Percentiles rank a stretch among this genome's conserved stretches.
Conservation (phyloP, 1,284 basidiomycete species). For the Athelia psychrophila region DNA sequence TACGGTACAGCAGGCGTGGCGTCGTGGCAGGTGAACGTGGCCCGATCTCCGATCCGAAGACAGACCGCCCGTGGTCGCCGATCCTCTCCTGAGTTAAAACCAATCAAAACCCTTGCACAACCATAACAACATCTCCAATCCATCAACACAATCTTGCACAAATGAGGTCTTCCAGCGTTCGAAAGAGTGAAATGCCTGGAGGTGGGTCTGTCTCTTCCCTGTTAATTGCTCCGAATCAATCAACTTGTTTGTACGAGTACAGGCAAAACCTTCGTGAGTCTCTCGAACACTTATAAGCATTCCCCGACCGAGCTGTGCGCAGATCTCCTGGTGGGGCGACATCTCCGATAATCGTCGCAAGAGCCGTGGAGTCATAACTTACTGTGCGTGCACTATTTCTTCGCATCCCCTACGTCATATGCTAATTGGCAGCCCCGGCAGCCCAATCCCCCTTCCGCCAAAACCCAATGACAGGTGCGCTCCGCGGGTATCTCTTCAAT, state of each 20-base stretch:
- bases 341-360: constrained; percentile 68
- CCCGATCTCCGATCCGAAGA: too few relatives aligned
- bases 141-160: neutral
- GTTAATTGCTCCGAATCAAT: constrained; percentile 1
- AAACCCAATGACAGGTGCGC: constrained; percentile 67
- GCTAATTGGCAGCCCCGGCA: constrained; percentile 26
- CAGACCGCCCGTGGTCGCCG: too few relatives aligned
- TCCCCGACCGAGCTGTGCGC: constrained; percentile 10
- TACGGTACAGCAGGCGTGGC: too few relatives aligned
- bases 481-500: constrained; percentile 84
- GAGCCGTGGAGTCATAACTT: constrained; percentile 61
- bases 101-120: too few relatives aligned
- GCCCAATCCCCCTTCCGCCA: constrained; percentile 83
- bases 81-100: too few relatives aligned
- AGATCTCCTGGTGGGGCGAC: constrained; percentile 95
- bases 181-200: constrained; percentile 77
- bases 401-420: constrained; percentile 5
- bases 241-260: constrained; percentile 23
- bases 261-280: constrained; percentile 70
- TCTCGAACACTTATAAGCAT: neutral
- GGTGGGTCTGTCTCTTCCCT: constrained; percentile 38
- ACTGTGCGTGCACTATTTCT: constrained; percentile 80
- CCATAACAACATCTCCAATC: neutral
- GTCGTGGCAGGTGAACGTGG: too few relatives aligned
- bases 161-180: constrained; percentile 69